Evolutionary conservation across 208 protist species (phyloP).

Genomic region (Phytomonas sp.): DNA sequence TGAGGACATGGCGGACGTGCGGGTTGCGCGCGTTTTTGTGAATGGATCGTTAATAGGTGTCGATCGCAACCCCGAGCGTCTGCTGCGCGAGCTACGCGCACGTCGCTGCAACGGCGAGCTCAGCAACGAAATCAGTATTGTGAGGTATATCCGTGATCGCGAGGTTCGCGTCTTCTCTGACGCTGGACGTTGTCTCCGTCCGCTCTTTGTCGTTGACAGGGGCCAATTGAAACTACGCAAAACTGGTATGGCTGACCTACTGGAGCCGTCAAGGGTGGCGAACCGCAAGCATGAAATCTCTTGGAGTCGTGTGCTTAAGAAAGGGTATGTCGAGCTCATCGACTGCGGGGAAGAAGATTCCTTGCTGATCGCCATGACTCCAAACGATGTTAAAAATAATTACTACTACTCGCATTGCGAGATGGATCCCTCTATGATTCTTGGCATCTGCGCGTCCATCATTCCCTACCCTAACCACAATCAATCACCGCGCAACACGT

Average conservation of each 20-base stretch:
- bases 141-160: conserved; percentile 52
- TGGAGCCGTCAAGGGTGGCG: conserved; percentile 17
- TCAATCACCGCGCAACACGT: conserved; percentile 99
- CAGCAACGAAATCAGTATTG: conserved; percentile 77
- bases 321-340: conserved; percentile 84
- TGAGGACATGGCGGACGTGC: conserved; percentile 63
- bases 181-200: conserved; percentile 59
- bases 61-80: conserved; percentile 63
- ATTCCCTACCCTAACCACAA: conserved; percentile 99
- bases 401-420: conserved; percentile 88
- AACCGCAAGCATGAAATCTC: conserved; percentile 58
- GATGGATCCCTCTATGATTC: conserved; percentile 85
- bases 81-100: conserved; percentile 63
- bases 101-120: conserved; percentile 65
- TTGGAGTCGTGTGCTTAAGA: conserved; percentile 59
- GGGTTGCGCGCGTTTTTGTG: conserved; percentile 63
- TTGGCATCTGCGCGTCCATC: conserved; percentile 91
- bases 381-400: conserved; percentile 55
- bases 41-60: conserved; percentile 79
- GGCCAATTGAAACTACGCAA: conserved; percentile 48
- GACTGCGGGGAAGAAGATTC: conserved; percentile 99
- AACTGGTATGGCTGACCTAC: conserved; percentile 47
- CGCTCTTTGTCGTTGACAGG: conserved; percentile 66
- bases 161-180: conserved; percentile 74
- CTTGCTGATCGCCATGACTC: conserved; percentile 93